Evolutionary conservation across 768 basidiomycete genomes (phyloP).

Genomic region (Pleurotus giganteus): DNA sequence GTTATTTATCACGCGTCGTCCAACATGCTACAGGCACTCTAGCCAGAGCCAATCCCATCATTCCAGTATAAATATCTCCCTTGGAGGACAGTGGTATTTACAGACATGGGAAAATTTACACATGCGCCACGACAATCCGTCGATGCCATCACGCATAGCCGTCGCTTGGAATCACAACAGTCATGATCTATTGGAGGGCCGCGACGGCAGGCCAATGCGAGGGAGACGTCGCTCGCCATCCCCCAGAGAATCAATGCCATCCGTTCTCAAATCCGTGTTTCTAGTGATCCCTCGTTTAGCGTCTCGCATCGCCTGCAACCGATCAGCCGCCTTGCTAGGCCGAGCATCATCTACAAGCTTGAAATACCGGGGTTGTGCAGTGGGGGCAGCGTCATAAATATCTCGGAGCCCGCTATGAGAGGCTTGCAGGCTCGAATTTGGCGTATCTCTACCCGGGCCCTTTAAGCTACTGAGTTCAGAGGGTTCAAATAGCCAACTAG

Average conservation of each 20-base stretch:
- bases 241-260: background rate
- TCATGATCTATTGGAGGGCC: conserved; percentile 17
- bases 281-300: conserved; percentile 34
- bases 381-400: conserved; percentile 32
- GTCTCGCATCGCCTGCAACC: conserved; percentile 50
- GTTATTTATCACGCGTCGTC: too few species aligned
- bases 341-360: conserved; percentile 15
- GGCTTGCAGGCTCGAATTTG: conserved; percentile 18
- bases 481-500: conserved; percentile 64
- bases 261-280: conserved; percentile 1
- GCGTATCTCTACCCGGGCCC: conserved; percentile 12
- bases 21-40: background rate
- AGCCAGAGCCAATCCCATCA: too few species aligned
- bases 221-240: conserved; percentile 12
- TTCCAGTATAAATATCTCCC: too few species aligned
- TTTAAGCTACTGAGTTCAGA: conserved; percentile 41
- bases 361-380: conserved; percentile 9
- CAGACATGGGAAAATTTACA: background rate
- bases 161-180: background rate
- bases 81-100: too few species aligned
- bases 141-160: too few species aligned
- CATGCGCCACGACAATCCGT: background rate
- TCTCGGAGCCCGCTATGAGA: conserved; percentile 35
- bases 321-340: conserved; percentile 40
- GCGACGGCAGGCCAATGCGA: conserved; percentile 34